Evolutionary conservation across 2,329 filamentous ascomycete species (phyloP).

Genomic region (Apiospora marii): DNA sequence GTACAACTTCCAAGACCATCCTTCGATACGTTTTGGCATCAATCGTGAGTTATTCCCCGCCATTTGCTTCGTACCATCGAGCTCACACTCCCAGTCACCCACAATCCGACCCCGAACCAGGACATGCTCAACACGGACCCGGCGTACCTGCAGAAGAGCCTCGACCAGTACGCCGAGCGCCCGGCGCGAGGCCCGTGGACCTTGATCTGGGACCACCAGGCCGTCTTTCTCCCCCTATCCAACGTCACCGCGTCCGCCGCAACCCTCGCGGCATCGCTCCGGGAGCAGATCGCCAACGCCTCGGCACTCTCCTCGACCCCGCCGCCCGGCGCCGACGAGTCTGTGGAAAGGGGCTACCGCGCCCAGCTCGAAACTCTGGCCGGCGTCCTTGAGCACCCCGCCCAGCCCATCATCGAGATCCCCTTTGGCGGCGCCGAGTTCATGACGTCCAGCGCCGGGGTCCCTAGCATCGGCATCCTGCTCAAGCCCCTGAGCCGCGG

Average conservation of each 20-base stretch:
- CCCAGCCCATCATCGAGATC: slow-evolving; percentile 42
- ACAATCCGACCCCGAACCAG: not conserved
- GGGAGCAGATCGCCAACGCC: not conserved
- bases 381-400: slow-evolving; percentile 33
- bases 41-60: not conserved
- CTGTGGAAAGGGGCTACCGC: not conserved
- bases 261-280: not conserved
- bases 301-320: not conserved
- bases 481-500: slow-evolving; percentile 47
- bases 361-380: slow-evolving; percentile 34
- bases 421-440: slow-evolving; percentile 36
- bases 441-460: not conserved
- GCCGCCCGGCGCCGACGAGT: not conserved
- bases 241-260: not conserved
- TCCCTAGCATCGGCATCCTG: slow-evolving; percentile 34
- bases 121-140: slow-evolving; percentile 36
- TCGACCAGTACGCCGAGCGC: slow-evolving; percentile 40
- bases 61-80: not conserved
- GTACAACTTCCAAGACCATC: slow-evolving; percentile 45
- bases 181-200: slow-evolving; percentile 48
- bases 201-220: slow-evolving; percentile 42
- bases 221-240: slow-evolving; percentile 36
- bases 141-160: slow-evolving; percentile 43
- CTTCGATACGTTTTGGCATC: not conserved
- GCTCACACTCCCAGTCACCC: not conserved